phyloP scores from a whole-genome alignment of 2,329 filamentous ascomycete species.

The Colletotrichum tamarilloi region DNA sequence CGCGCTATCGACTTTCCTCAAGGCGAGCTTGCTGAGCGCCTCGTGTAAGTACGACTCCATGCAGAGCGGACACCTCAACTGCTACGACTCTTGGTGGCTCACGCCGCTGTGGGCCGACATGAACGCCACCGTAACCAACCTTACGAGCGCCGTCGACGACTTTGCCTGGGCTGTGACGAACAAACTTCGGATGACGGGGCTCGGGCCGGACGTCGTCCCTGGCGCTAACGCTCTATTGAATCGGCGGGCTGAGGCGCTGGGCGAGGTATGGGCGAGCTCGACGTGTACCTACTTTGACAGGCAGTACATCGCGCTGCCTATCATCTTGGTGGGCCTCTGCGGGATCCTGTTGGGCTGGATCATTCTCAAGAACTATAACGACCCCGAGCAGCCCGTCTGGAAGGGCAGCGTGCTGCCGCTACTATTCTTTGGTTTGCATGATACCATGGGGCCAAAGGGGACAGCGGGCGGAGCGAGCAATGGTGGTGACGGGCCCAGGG shows the following conservation, averaged over 20 bases:
- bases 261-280: constrained; percentile 11
- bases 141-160: constrained; percentile 11
- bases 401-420: constrained; percentile 30
- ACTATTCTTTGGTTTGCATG: constrained; percentile 22
- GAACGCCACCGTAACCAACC: constrained; percentile 19
- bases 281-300: constrained; percentile 26
- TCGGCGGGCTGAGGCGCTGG: not conserved
- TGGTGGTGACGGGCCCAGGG: not conserved
- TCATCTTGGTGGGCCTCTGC: constrained; percentile 5
- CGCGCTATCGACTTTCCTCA: constrained; percentile 12
- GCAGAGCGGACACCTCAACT: constrained; percentile 31
- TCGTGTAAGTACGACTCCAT: constrained; percentile 19
- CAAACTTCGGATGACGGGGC: constrained; percentile 26
- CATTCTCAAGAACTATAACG: constrained; percentile 23
- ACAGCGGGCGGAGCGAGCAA: not conserved
- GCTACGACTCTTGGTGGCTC: constrained; percentile 24
- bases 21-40: not conserved
- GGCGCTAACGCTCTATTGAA: not conserved
- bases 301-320: constrained; percentile 15
- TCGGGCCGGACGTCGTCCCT: not conserved
- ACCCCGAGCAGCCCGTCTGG: constrained; percentile 31
- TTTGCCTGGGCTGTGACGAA: constrained; percentile 29
- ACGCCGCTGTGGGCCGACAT: constrained; percentile 20
- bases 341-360: constrained; percentile 19
- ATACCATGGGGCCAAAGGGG: not conserved